Conservation (phyloP, 768 basidiomycete genomes). For the Royoungia palumana region DNA sequence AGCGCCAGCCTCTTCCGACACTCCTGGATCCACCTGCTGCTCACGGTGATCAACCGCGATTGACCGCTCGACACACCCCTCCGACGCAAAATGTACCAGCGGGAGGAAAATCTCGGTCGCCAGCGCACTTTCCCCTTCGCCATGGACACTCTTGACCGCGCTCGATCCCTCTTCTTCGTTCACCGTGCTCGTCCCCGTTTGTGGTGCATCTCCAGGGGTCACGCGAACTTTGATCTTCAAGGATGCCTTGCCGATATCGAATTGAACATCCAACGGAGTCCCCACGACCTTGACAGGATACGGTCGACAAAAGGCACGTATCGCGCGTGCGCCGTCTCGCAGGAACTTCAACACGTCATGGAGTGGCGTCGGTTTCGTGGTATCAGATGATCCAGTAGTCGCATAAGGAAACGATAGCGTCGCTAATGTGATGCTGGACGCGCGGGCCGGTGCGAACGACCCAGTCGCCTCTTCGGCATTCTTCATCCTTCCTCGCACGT, state of each 20-base stretch:
- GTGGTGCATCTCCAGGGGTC: conserved; percentile 48
- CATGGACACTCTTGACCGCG: conserved; percentile 14
- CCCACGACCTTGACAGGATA: conserved; percentile 80
- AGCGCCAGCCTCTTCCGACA: too few relatives aligned
- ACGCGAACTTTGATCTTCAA: conserved; percentile 73
- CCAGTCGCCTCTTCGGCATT: not conserved
- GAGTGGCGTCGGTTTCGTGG: not conserved
- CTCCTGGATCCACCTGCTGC: not conserved
- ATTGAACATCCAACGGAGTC: conserved; percentile 57
- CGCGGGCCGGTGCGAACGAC: conserved; percentile 6
- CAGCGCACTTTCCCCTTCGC: conserved; percentile 29
- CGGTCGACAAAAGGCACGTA: conserved; percentile 81
- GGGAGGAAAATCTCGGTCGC: conserved; percentile 91
- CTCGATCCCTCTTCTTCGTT: not conserved
- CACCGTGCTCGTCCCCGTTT: not conserved
- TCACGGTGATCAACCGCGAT: not conserved
- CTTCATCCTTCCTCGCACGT: conserved; percentile 35
- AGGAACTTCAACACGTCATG: conserved; percentile 53
- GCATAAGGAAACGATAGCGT: conserved; percentile 23
- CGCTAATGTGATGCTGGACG: conserved; percentile 18
- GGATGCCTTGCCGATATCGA: conserved; percentile 66
- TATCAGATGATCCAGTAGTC: not conserved
- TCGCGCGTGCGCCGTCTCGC: conserved; percentile 82
- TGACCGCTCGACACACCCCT: conserved; percentile 28
- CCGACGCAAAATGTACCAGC: conserved; percentile 79